Evolutionary conservation across 164 flowering plant genomes (phyloP), one percentile per base, ranked within the genome.

Genomic region (Pachysandra terminalis): DNA sequence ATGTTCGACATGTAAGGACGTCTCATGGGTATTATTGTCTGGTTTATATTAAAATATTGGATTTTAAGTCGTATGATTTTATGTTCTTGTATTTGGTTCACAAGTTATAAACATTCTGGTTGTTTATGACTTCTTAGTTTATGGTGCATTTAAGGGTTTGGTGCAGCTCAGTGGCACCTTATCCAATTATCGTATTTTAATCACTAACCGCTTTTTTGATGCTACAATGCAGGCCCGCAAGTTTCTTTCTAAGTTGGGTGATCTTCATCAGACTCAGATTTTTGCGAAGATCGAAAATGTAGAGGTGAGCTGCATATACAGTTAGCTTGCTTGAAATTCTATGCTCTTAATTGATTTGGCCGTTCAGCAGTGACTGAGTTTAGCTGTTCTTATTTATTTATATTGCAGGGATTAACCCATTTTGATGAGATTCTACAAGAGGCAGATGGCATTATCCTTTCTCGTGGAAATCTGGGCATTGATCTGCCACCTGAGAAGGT

Each of bases 401-500:
- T 62, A 25, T 68, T 73, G 22, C 74, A 87, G 95, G 91, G 95
- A 0, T 74, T 89, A 73, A 74, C 21, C 27, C 86, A 87, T 79
- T 89, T 89, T 76, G 91, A 89, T 74, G 95, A 87, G 73, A 87
- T 89, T 48, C 78, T 89, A 14, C 80, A 79, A 77, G 95, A 85
- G 80, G 91, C 95, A 26, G 91, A 89, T 73, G 94, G 94, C 10
- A 71, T 89, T 61, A 87, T 89, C 71, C 75, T 89, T 19, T 77
- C 94, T 56, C 90, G 94, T 70, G 94, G 94, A 61, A 89, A 87
- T 78, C 79, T 89, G 75, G 91, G 94, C 26, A 77, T 89, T 41
- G 94, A 89, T 81, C 90, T 89, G 26, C 90, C 94, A 48, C 90
- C 91, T 64, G 94, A 89, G 79, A 89, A 87, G 91, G 94, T 89